Base-by-base conservation (phyloP, 1,284 basidiomycete species). In the Spongispora temasekensis region DNA sequence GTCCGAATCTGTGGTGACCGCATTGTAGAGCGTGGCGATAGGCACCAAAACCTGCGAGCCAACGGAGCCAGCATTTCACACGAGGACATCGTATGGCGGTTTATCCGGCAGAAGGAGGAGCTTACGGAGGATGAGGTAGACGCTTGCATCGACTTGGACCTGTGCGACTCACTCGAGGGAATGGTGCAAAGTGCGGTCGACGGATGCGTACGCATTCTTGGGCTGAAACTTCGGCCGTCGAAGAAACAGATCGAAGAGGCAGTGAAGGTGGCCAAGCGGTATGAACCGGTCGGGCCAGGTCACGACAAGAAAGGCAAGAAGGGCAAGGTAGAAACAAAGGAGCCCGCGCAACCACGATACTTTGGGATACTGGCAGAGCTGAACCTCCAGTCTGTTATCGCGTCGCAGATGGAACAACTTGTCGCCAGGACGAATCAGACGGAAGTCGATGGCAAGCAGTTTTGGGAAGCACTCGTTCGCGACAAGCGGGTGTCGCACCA, bases 31-130 rank as follows among this genome's bases (percentile, higher is more conserved):
- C 89, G 95, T 5, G 96, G 95, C 0, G 83, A 87, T 7, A 91
- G 90, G 62, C 95, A 98, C 76, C 95, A 97, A 71, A 84, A 85
- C 0, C 83, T 98, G 0, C 83, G 81, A 44, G 86, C 89, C 0
- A 87, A 93, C 25, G 64, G 64, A 2, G 58, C 56, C 6, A 63
- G 65, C 8, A 84, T 83, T 61, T 71, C 78, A 21, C 93, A 98
- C 75, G 95, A 98, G 74, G 80, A 85, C 2, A 85, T 97, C 12
- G 78, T 99, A 28, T 89, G 90, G 84, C 81, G 80, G 73, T 98
- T 97, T 77, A 77, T 98, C 56, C 80, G 80, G 34, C 72, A 81
- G 3, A 78, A 83, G 2, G 85, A 95, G 65, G 83, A 87, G 56
- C 88, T 98, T 10, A 76, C 80, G 6, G 83, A 83, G 1, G 76